Base-by-base conservation (phyloP, 495 filamentous ascomycete species). In the Margaritispora aquatica region DNA sequence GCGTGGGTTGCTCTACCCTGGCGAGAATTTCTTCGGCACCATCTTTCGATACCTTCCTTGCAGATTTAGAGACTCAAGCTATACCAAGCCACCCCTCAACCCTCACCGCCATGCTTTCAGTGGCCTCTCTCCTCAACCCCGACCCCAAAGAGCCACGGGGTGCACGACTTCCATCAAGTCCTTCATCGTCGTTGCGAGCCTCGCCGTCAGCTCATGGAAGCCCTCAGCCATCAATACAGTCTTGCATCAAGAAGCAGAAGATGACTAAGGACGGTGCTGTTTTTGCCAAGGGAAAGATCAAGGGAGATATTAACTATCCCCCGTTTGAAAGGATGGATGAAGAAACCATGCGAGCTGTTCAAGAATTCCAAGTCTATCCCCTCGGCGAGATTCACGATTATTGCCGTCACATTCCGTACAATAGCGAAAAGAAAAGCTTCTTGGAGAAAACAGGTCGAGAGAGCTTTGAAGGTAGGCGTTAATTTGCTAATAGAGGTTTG, bases 361-460 rank as follows among this genome's bases (percentile, higher is more conserved):
- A 72, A 19, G 74, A 74, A 41, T 92, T 87, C 66, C 72, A 79
- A 11, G 71, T 96, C 26, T 77, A 80, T 60, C 88, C 89, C 13
- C 72, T 86, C 62, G 85, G 87, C 21, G 71, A 81, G 13, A 92
- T 98, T 63, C 75, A 71, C 41, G 73, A 85, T 1, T 90, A 78
- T 63, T 81, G 79, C 54, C 82, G 85, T 47, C 89, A 88, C 54
- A 96, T 97, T 56, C 94, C 94, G 0, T 98, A 97, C 71, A 88
- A 87, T 54, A 96, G 92, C 65, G 87, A 89, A 59, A 98, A 97
- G 77, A 95, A 93, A 74, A 75, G 80, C 20, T 94, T 98, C 61
- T 80, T 84, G 54, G 81, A 86, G 66, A 91, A 85, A 72, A 97
- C 93, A 10, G 90, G 90, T 5, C 79, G 92, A 57, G 88, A 92